Evolutionary conservation across 441 rosid genomes (phyloP), one percentile per base, ranked within the genome.

Genomic region (Bocquillonia castaneifolia): DNA sequence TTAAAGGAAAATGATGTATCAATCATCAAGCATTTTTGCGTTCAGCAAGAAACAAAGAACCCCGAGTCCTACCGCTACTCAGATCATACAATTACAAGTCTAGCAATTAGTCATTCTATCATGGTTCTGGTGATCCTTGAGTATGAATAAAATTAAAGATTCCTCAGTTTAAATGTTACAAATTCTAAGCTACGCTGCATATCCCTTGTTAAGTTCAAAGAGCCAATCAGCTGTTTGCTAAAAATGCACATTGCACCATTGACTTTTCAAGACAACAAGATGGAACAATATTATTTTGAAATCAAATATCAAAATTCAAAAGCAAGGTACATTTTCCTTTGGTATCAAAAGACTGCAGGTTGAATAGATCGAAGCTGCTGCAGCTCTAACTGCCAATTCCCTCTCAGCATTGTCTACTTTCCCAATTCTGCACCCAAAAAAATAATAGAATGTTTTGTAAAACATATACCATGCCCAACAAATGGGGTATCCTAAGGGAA

Each of bases 311-410:
- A n/a, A 47, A 47, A 44, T 9, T 83, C 84, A 80, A 55, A 81
- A 84, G 66, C 90, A 84, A 14, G 96, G 72, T 34, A 83, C 85
- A 42, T 89, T 86, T 70, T 87, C 93, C 81, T 82, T 87, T 12
- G 97, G 81, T 67, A 70, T 66, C 72, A 91, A 65, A 76, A 85
- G 87, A 73, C 79, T 76, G 81, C 93, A 89, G 17, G 97, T 91
- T 0, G 99, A 89, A 59, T 91, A 93, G 59, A 93, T 84, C 57
- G 99, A 91, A 72, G 99, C 99, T 68, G 99, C 99, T 68, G 97
- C 96, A 18, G 96, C 96, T 79, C 82, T 83, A 40, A 94, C 85
- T 54, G 93, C 92, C 66, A 86, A 70, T 69, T 84, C 86, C 77
- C 74, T 81, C 71, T 85, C 89, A 10, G 70, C 67, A 72, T 70